Percentiles rank a stretch among this genome's conserved stretches.
Evolutionary conservation across 208 protist genomes (phyloP).

Genomic region (Zelonia costaricensis): DNA sequence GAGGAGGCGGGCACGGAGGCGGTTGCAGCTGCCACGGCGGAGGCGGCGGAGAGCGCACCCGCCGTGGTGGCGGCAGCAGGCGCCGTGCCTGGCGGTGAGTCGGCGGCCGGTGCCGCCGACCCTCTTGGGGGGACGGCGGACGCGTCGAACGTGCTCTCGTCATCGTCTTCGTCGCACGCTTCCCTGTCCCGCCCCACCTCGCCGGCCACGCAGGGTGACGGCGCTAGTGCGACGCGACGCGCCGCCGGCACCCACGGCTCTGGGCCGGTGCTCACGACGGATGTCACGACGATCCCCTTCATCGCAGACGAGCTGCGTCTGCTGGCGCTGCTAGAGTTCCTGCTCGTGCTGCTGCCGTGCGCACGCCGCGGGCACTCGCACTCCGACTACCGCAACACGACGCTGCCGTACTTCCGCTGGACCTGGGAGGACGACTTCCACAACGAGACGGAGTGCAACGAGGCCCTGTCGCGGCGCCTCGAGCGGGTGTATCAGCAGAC

Average conservation of each 20-base stretch:
- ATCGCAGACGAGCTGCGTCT: slow-evolving; percentile 62
- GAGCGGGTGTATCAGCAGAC: slow-evolving; percentile 69
- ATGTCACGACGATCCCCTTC: slow-evolving; percentile 54
- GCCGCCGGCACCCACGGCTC: background rate
- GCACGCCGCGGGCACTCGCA: slow-evolving; percentile 26
- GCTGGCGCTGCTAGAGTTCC: slow-evolving; percentile 68
- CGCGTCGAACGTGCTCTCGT: too few relatives aligned
- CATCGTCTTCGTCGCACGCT: too few relatives aligned
- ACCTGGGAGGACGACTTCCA: slow-evolving; percentile 89
- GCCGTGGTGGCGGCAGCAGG: background rate
- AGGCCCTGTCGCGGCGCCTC: slow-evolving; percentile 40
- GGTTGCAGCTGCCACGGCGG: background rate
- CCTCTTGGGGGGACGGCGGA: too few relatives aligned
- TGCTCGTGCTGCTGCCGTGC: slow-evolving; percentile 60
- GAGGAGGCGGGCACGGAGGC: background rate
- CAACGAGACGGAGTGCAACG: slow-evolving; percentile 65
- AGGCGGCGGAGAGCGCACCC: background rate
- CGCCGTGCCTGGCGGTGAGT: too few relatives aligned
- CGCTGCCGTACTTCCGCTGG: slow-evolving; percentile 66
- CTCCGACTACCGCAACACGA: slow-evolving; percentile 55
- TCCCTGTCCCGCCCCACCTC: too few relatives aligned
- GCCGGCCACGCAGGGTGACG: background rate
- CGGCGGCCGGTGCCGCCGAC: too few relatives aligned
- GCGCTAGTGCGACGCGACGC: background rate
- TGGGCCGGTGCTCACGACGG: slow-evolving; percentile 23